Conservation (phyloP, 345 rosid genomes). For the Melastoma malabathricum region DNA sequence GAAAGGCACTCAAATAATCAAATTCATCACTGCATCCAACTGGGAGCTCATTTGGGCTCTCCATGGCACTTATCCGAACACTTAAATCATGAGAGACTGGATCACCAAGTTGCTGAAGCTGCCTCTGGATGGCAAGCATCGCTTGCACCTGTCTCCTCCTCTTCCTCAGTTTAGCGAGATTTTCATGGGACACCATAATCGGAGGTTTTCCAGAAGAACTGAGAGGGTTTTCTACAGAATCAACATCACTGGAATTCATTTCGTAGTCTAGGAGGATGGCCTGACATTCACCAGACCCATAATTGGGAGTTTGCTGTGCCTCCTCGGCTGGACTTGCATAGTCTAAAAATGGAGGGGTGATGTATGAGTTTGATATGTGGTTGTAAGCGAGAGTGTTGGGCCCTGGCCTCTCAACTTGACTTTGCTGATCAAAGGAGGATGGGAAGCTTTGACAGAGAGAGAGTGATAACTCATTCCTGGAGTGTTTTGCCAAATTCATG, state of each 20-base stretch:
- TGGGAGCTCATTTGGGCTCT: conserved; percentile 30
- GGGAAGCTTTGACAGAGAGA: conserved; percentile 19
- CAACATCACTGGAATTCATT: conserved; percentile 24
- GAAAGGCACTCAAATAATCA: conserved; percentile 26
- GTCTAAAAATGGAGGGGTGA: conserved; percentile 38
- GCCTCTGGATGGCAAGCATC: conserved; percentile 83
- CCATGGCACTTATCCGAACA: conserved; percentile 25
- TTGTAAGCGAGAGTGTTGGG: conserved; percentile 27
- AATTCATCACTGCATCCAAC: conserved; percentile 31
- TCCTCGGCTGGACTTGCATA: conserved; percentile 38
- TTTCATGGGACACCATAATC: conserved; percentile 86
- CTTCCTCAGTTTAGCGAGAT: conserved; percentile 77
- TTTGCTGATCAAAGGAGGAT: conserved; percentile 30
- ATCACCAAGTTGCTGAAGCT: conserved; percentile 56
- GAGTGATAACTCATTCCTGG: conserved; percentile 13
- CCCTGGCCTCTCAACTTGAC: conserved; percentile 25
- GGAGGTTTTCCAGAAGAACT: conserved; percentile 31
- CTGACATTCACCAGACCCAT: conserved; percentile 36
- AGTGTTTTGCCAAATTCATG: conserved; percentile 20
- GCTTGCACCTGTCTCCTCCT: conserved; percentile 95
- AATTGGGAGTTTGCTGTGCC: conserved; percentile 33
- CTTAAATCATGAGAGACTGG: conserved; percentile 28
- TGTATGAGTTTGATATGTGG: conserved; percentile 34
- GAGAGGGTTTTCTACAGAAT: conserved; percentile 22
- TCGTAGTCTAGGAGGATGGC: conserved; percentile 35